Base-by-base conservation (phyloP, 345 rosid species). In the Toxicodendron radicans region DNA sequence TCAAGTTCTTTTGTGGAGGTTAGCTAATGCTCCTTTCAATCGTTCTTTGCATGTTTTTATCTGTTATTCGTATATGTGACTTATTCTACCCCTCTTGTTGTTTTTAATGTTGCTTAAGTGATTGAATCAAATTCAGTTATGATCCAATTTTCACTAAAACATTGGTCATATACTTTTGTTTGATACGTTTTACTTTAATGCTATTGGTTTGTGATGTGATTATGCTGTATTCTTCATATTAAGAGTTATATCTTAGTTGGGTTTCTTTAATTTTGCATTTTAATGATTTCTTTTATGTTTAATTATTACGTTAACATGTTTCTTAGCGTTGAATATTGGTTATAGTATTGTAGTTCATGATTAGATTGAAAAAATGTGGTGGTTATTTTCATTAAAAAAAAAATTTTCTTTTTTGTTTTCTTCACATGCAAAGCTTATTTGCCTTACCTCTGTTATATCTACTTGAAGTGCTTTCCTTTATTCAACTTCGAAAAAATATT, bases 1-100 rank as follows among this genome's bases (percentile, higher is more conserved):
- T 79, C 78, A 56, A 77, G 76, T 75, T 81, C 76, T 80, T 75
- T 81, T 58, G 49, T 80, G 78, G 75, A 88, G 87, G 80, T 83
- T 73, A 75, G 83, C 79, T 1, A 45, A 60, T 70, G 70, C 24
- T 48, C 60, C 52, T 63, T 65, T 56, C 27, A 49, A 65, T 51
- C 65, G 6, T 70, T 58, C 13, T 67, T 59, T 72, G 71, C 77
- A 72, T 69, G 75, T 71, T 27, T 73, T 71, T 41, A 10, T 24
- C 70, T 17, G 35, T 60, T 45, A 30, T 32, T 52, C 69, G 18
- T 59, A 41, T 57, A 41, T 57, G 48, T 62, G 10, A 41, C 62
- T 78, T 75, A 58, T 75, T 75, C 68, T 74, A 58, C 41, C 30
- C 53, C 27, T 35, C n/a, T 45, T 56, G 48, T 48, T 45, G 18